phyloP scores from a whole-genome alignment of 345 rosid species.

The Camelina laxa region DNA sequence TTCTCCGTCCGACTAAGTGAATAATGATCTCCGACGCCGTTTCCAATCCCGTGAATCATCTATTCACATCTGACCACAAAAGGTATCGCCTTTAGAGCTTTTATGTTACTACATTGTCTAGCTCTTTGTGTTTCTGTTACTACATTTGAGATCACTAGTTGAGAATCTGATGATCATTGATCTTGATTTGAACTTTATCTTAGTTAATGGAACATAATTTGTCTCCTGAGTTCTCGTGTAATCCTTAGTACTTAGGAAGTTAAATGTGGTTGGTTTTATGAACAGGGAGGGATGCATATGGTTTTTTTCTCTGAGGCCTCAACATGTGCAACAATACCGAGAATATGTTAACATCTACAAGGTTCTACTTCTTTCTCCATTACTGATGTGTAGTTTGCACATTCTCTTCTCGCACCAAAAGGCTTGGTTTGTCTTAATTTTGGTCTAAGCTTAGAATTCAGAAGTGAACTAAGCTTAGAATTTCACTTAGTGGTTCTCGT shows the following conservation, averaged over 20 bases:
- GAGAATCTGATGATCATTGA: not conserved
- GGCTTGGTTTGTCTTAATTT: no score
- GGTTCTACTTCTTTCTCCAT: no score
- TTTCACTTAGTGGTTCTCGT: no score
- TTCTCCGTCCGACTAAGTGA: not conserved
- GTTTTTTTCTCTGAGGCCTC: constrained; percentile 97
- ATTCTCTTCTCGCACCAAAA: no score
- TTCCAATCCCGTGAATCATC: constrained; percentile 45
- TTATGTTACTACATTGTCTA: constrained; percentile 28
- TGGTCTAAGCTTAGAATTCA: no score
- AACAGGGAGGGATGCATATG: constrained; percentile 98
- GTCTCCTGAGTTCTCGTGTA: no score
- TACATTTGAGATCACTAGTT: not conserved
- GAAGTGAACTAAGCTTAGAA: no score
- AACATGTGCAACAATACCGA: constrained; percentile 85
- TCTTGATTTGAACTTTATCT: constrained; percentile 22
- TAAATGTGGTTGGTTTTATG: constrained; percentile 23
- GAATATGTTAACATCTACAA: constrained; percentile 93
- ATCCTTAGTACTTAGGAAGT: constrained; percentile 18
- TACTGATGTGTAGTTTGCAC: no score
- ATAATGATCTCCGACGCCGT: constrained; percentile 55
- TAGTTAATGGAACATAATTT: no score
- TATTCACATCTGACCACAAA: constrained; percentile 70
- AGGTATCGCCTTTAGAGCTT: constrained; percentile 49
- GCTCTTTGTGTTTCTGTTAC: not conserved